Percentiles rank a stretch among this genome's conserved stretches.
Evolutionary conservation across 768 basidiomycete species (phyloP).

Genomic region (Serendipita sp.): DNA sequence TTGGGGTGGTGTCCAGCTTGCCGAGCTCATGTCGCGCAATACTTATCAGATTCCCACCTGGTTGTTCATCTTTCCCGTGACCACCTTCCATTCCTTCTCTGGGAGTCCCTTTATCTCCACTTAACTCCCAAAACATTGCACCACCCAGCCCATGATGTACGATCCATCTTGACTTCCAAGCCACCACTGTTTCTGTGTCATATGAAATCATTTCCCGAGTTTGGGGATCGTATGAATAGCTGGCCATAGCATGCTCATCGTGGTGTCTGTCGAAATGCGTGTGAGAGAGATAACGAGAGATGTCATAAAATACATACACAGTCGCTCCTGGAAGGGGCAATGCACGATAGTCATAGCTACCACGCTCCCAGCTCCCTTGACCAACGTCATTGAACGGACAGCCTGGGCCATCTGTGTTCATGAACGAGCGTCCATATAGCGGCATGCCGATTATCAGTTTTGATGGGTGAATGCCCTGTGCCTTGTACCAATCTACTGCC

Average conservation of each 20-base stretch:
- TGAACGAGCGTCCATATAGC: conserved; percentile 84
- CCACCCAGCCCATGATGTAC: conserved; percentile 61
- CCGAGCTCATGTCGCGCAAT: conserved; percentile 41
- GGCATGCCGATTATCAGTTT: conserved; percentile 88
- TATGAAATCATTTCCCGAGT: conserved; percentile 72
- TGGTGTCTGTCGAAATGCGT: conserved; percentile 14
- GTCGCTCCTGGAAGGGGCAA: conserved; percentile 64
- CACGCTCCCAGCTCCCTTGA: conserved; percentile 77
- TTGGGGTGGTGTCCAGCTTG: conserved; percentile 49
- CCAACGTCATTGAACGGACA: conserved; percentile 66
- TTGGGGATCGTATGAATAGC: conserved; percentile 65
- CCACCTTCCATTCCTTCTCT: conserved; percentile 63
- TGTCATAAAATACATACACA: conserved; percentile 19
- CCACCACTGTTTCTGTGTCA: conserved; percentile 51
- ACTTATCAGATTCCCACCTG: conserved; percentile 41
- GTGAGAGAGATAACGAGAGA: conserved; percentile 12
- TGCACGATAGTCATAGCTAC: conserved; percentile 84
- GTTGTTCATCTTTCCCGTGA: conserved; percentile 54
- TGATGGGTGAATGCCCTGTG: conserved; percentile 50
- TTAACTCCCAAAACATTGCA: conserved; percentile 90
- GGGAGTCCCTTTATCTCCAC: conserved; percentile 59
- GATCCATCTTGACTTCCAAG: conserved; percentile 71
- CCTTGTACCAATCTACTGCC: conserved; percentile 53
- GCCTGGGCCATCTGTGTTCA: conserved; percentile 70
- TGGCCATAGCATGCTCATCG: conserved; percentile 53